phyloP scores from a whole-genome alignment of 352 stramenopile species.

The Phytophthora litchii region DNA sequence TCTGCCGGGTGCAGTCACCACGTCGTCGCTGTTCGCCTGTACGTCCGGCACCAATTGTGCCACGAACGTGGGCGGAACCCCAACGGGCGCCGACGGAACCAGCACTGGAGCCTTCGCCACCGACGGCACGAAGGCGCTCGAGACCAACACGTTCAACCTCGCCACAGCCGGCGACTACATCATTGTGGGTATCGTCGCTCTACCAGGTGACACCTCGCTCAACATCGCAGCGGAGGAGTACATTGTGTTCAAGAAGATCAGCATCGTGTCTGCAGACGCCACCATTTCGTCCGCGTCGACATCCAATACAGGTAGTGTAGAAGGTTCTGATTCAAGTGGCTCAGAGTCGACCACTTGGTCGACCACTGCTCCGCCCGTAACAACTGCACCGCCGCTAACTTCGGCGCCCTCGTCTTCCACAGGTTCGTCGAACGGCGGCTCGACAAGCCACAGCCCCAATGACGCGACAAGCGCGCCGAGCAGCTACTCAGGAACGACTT shows the following conservation, averaged over 20 bases:
- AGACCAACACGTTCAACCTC: constrained; percentile 56
- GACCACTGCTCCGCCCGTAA: constrained; percentile 28
- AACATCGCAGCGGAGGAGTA: constrained; percentile 64
- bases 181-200: constrained; percentile 61
- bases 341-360: constrained; percentile 10
- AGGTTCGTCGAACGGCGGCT: constrained; percentile 23
- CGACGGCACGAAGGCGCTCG: constrained; percentile 52
- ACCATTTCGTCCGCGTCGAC: constrained; percentile 37
- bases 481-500: constrained; percentile 12
- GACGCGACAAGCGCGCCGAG: constrained; percentile 8
- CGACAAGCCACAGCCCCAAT: constrained; percentile 6
- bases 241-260: constrained; percentile 72
- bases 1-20: constrained; percentile 39
- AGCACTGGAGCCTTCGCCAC: constrained; percentile 48
- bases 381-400: constrained; percentile 33
- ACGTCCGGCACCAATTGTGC: constrained; percentile 70
- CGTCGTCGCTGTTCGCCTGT: constrained; percentile 63
- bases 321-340: constrained; percentile 11
- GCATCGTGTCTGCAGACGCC: constrained; percentile 51
- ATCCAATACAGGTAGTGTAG: constrained; percentile 37
- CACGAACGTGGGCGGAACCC: constrained; percentile 46
- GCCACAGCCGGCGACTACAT: constrained; percentile 61
- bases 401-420: constrained; percentile 24
- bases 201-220: constrained; percentile 61
- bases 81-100: constrained; percentile 38